Percentiles rank a stretch among this genome's conserved stretches.
Conservation (phyloP, 106 monocot species). For the Dioscorea dumetorum region DNA sequence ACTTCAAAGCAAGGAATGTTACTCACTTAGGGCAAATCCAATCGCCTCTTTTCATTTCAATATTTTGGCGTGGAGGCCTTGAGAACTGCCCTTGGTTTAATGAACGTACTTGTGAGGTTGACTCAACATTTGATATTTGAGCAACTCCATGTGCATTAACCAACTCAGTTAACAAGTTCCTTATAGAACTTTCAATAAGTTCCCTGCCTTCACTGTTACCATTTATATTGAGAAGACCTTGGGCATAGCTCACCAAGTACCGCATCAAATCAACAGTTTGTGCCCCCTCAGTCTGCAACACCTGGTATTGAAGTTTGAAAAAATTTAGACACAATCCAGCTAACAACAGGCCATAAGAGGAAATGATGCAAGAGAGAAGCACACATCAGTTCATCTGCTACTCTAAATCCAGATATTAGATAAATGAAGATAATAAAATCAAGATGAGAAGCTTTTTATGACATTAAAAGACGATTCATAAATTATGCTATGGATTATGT, state of each 20-base stretch:
- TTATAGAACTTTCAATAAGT: slow-evolving; percentile 48
- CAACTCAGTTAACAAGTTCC: slow-evolving; percentile 51
- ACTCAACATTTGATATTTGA: slow-evolving; percentile 17
- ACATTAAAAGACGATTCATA: no score
- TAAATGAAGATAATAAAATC: no score
- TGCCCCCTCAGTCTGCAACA: slow-evolving; percentile 36
- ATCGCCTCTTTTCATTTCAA: slow-evolving; percentile 88
- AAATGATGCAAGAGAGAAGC: no score
- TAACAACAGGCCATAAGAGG: no score
- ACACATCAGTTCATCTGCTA: no score
- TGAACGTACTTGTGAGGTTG: slow-evolving; percentile 12
- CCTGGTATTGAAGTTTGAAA: slow-evolving; percentile 21
- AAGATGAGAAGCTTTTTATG: no score
- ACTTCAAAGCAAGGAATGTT: neutral
- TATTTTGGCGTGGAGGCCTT: slow-evolving; percentile 40
- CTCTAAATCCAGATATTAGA: no score
- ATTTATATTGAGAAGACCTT: slow-evolving; percentile 6
- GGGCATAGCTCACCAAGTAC: slow-evolving; percentile 75
- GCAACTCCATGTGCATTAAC: slow-evolving; percentile 29
- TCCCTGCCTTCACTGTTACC: slow-evolving; percentile 18
- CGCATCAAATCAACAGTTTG: slow-evolving; percentile 75
- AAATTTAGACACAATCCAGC: no score
- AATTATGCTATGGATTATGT: no score
- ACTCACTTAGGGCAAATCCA: slow-evolving; percentile 97
- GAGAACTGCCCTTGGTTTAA: slow-evolving; percentile 27